phyloP scores from a whole-genome alignment of 2,329 filamentous ascomycete species.

The Helotiales sp. region DNA sequence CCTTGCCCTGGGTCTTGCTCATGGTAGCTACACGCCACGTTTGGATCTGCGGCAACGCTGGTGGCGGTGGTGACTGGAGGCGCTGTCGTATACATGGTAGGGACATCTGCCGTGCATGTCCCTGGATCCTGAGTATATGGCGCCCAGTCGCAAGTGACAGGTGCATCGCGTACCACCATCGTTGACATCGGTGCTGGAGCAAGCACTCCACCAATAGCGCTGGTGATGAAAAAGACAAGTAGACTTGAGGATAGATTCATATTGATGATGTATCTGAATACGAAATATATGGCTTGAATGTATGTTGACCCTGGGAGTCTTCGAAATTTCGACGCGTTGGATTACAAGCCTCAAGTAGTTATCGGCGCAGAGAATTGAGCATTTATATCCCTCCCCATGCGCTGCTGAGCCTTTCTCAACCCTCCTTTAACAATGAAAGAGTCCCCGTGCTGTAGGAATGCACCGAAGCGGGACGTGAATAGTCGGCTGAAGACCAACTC shows the following conservation, averaged over 20 bases:
- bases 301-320: neutral
- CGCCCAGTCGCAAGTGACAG: neutral
- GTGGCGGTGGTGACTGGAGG: neutral
- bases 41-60: neutral
- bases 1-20: neutral
- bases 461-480: neutral
- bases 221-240: neutral
- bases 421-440: neutral
- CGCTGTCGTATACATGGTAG: neutral
- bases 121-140: neutral
- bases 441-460: neutral
- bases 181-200: neutral
- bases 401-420: neutral
- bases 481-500: neutral
- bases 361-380: neutral
- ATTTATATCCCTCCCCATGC: conserved; percentile 2
- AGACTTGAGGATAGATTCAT: neutral
- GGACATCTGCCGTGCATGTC: neutral
- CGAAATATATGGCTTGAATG: neutral
- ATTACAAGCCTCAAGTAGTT: neutral
- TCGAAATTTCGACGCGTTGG: neutral
- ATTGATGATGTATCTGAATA: neutral
- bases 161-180: neutral
- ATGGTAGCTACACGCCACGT: neutral
- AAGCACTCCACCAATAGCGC: neutral